These are phyloP conservation scores for Fagopyrum tataricum DNA, from an alignment of 148 eudicot species.

Conservation along the genomic window DNA sequence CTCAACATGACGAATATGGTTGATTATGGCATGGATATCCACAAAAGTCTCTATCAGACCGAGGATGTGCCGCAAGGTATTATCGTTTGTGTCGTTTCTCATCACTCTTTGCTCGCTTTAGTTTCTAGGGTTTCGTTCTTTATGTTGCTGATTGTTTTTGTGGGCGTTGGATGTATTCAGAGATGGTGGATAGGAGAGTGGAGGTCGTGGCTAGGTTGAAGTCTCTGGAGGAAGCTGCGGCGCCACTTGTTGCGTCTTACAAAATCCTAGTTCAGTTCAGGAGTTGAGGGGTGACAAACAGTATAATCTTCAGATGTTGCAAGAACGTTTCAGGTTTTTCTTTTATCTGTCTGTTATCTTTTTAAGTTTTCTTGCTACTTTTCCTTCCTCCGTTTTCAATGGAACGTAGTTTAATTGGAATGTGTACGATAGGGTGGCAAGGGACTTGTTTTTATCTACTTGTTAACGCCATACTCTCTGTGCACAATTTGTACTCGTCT, in stretches of 20 bases:
- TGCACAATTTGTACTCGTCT: not conserved
- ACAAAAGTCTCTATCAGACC: conserved; percentile 76
- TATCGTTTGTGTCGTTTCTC: not conserved
- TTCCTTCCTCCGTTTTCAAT: not conserved
- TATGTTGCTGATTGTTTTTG: not conserved
- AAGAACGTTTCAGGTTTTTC: conserved; percentile 63
- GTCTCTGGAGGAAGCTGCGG: conserved; percentile 75
- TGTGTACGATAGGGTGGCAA: not conserved
- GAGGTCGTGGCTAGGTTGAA: conserved; percentile 89
- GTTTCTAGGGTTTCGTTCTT: not conserved
- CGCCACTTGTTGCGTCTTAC: conserved; percentile 72
- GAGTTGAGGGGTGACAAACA: conserved; percentile 85
- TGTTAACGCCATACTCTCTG: no score
- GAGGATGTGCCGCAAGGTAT: conserved; percentile 88
- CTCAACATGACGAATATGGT: conserved; percentile 92
- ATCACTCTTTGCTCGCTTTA: not conserved
- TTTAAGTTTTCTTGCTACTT: not conserved
- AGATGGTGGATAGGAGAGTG: conserved; percentile 87
- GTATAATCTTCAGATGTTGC: conserved; percentile 87
- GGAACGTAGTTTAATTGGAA: not conserved
- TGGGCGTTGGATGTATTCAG: conserved; percentile 25
- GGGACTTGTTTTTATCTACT: not conserved
- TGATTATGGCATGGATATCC: conserved; percentile 96
- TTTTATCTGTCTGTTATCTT: no score
- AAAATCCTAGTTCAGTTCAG: conserved; percentile 72